Evolutionary conservation across 2,329 filamentous ascomycete species (phyloP).

Genomic region (Aquanectria penicillioides): DNA sequence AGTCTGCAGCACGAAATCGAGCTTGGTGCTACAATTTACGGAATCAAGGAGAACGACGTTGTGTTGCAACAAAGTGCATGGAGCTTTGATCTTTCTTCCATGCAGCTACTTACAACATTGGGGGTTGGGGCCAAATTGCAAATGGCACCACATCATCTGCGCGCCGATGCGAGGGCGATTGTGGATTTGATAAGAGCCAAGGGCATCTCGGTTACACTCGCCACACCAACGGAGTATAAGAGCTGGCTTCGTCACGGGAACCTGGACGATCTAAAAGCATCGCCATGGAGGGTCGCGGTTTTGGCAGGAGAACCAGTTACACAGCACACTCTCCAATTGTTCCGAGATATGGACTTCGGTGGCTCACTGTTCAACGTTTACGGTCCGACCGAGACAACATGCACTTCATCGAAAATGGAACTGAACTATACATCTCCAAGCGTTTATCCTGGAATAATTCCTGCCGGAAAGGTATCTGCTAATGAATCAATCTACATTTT

Average conservation of each 20-base stretch:
- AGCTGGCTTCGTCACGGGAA: slow-evolving; percentile 15
- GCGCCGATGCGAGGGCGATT: slow-evolving; percentile 8
- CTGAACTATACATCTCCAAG: neutral
- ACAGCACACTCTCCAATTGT: neutral
- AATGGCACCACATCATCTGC: slow-evolving; percentile 7
- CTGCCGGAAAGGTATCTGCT: neutral
- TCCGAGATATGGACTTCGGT: neutral
- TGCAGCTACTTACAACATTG: slow-evolving; percentile 17
- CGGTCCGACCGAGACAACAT: slow-evolving; percentile 2
- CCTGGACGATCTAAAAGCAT: neutral
- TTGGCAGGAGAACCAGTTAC: neutral
- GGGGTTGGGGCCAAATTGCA: slow-evolving; percentile 15
- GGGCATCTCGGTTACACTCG: slow-evolving; percentile 9
- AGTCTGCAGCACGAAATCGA: neutral
- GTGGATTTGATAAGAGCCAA: slow-evolving; percentile 16
- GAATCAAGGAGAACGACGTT: slow-evolving; percentile 6
- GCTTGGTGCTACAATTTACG: slow-evolving; percentile 5
- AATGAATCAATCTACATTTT: neutral
- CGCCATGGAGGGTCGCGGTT: neutral
- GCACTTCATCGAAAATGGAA: neutral
- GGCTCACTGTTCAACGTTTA: neutral
- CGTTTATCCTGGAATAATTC: neutral
- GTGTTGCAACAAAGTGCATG: slow-evolving; percentile 27
- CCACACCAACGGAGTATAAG: slow-evolving; percentile 21
- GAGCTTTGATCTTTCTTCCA: slow-evolving; percentile 25